phyloP scores from a whole-genome alignment of 768 basidiomycete species.

The Botryobasidium botryosum region DNA sequence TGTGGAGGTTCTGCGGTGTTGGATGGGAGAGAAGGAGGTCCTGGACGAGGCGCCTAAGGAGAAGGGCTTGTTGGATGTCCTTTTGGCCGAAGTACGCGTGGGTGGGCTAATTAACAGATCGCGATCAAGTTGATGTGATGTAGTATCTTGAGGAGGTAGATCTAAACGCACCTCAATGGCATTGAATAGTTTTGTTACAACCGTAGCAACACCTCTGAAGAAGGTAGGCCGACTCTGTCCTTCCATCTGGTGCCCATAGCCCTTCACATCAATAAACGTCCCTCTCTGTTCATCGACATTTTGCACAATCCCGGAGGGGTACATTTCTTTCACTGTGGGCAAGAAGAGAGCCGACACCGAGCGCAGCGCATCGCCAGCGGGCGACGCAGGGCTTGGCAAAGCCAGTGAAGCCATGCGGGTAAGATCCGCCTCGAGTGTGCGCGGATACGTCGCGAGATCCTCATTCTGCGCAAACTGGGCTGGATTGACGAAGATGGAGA shows the following conservation, averaged over 20 bases:
- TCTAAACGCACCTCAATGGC: conserved; percentile 51
- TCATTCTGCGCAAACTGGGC: conserved; percentile 95
- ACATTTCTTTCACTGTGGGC: conserved; percentile 71
- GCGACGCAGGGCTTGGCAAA: conserved; percentile 12
- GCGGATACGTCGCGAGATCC: conserved; percentile 81
- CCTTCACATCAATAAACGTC: conserved; percentile 84
- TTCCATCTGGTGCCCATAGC: conserved; percentile 86
- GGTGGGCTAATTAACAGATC: conserved; percentile 43
- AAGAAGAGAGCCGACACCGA: conserved; percentile 45
- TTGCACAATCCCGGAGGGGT: conserved; percentile 80
- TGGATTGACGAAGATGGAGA: conserved; percentile 97
- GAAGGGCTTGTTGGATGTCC: conserved; percentile 89
- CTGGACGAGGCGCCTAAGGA: conserved; percentile 57
- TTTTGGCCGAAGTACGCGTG: conserved; percentile 95
- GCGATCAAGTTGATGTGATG: neutral
- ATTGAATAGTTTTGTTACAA: conserved; percentile 92
- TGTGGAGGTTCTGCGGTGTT: conserved; percentile 50
- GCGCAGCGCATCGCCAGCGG: conserved; percentile 1
- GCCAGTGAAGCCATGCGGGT: conserved; percentile 32
- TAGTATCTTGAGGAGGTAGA: too few relatives aligned
- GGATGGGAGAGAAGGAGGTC: conserved; percentile 79
- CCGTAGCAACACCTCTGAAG: conserved; percentile 89
- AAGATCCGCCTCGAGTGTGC: conserved; percentile 66
- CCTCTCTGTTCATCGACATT: conserved; percentile 59
- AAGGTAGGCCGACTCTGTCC: conserved; percentile 75